Base-by-base conservation (phyloP, 1,139 yeast genomes). In the Hyphopichia fennica region DNA sequence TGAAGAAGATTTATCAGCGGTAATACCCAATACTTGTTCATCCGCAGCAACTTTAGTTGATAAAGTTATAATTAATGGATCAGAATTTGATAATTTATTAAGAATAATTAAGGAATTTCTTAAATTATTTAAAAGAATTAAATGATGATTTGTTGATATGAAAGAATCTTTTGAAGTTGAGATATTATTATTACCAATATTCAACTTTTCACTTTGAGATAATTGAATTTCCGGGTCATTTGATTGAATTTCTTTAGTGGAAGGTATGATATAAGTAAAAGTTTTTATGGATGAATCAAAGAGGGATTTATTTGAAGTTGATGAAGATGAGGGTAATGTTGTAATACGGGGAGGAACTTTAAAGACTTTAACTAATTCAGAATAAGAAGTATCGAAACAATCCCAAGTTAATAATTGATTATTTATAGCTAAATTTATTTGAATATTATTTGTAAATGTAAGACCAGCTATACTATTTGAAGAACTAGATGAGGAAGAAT, bases 21-120 rank as follows among this genome's bases (percentile, higher is more conserved):
- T 63, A 3, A 86, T 59, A 0, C 93, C 93, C 5, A 75, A 45
- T 17, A 83, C 59, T 20, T 63, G 56, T 40, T 79, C 83, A 18
- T 64, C 48, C 2, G 48, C 33, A 9, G 43, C 41, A 2, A 51
- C 31, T 16, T 44, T 39, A 14, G 44, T 41, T 14, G 41, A 35
- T 7, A 57, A 23, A 8, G 42, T 35, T 5, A 56, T 29, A 7
- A 37, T 37, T 28, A 43, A 46, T 1, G 53, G 52, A 4, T 49
- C 45, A 2, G 50, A 36, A 13, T 48, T 46, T 6, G 63, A 52
- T 15, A 63, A 45, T 43, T 62, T 67, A 38, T 64, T 63, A 4
- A 28, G 6, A 14, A 35, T 15, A 16, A 35, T 11, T 13, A 35
- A 28, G 16, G 35, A 10, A 13, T 27, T 13, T 19, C 23, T n/a